Base-by-base conservation (phyloP, 257 asterid genomes). In the Solanum medicagineum region DNA sequence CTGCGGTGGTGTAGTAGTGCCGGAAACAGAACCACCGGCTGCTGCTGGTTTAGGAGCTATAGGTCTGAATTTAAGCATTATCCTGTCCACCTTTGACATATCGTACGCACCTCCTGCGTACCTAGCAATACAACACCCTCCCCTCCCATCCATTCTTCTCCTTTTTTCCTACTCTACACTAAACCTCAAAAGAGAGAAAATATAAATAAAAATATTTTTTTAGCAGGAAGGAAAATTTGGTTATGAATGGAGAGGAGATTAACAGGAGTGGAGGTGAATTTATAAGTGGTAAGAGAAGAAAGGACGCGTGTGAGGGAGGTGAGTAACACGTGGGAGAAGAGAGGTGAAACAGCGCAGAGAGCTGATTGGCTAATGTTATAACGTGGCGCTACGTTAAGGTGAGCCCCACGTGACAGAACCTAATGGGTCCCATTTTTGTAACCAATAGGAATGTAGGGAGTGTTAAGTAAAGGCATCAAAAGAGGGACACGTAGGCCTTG, bases 31-130 rank as follows among this genome's bases (percentile, higher is more conserved):
- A 11, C 91, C 90, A 11, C 57, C 60, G 1, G 80, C 10, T 4
- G 89, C 75, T 3, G 98, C 75, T 3, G 98, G 98, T 63, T 94
- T 95, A 0, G 98, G 98, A 0, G 98, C 98, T 22, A 95, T 94
- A 1, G 98, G 98, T 47, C 98, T 93, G 84, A 87, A 95, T 74
- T 86, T 85, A 7, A 91, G 88, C 97, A 95, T 93, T 90, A 95
- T 93, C 19, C 89, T 69, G 26, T 89, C 91, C 29, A 93, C 83
- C 51, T 89, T 92, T 1, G 95, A 90, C 89, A 83, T 55, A 70
- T 92, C 94, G 83, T 92, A 91, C 47, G 84, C 90, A 49, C 86
- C 89, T 17, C 93, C 89, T 19, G 89, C 87, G 81, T 90, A 94
- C 86, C 95, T 89, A 29, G 94, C 94, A 40, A 92, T 90, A 87